Base-by-base conservation (phyloP, 106 monocot genomes). In the Dendrobium nobile region DNA sequence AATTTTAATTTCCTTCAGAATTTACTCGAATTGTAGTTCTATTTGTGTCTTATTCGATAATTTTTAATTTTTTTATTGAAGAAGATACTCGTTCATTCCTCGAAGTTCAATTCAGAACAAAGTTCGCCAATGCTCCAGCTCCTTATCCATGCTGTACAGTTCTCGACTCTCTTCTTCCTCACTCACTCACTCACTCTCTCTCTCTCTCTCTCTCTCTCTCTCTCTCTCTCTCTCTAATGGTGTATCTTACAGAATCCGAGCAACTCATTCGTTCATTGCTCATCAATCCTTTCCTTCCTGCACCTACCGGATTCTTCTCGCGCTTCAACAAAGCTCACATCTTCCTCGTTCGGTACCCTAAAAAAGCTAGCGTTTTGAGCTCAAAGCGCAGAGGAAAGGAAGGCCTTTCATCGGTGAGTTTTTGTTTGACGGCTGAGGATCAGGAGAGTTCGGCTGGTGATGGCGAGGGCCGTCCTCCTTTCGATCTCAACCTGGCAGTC, bases 401-500 rank as follows among this genome's bases (percentile, higher is more conserved):
- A 37, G 33, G n/a, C 31, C 15, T 40, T 37, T 72, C 72, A 8
- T 33, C 7, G 7, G 16, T 2, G 31, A 33, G 24, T 65, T 37
- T n/a, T 41, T 40, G 79, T 18, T 79, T 86, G 7, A 77, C 27
- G 27, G 42, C 75, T 13, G 76, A 64, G 4, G 70, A 75, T 31
- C 48, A 72, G 10, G 51, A 51, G 51, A 51, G 51, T 1, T 51
- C 51, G 51, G 15, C 51, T 51, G 51, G 51, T 51, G 51, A 51
- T 51, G 51, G 51, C 10, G 58, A 22, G 42, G 19, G 88, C 20
- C 84, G 98, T 75, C 88, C 88, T 75, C 89, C 92, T 4, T 95
- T 98, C 85, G 91, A 98, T 83, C 80, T 98, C 77, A 88, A 98
- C 82, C 91, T 98, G 27, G 98, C 98, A 28, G 91, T 95, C 58